Base-by-base conservation (phyloP, 305 asterid genomes). In the Fraxinus platypoda region DNA sequence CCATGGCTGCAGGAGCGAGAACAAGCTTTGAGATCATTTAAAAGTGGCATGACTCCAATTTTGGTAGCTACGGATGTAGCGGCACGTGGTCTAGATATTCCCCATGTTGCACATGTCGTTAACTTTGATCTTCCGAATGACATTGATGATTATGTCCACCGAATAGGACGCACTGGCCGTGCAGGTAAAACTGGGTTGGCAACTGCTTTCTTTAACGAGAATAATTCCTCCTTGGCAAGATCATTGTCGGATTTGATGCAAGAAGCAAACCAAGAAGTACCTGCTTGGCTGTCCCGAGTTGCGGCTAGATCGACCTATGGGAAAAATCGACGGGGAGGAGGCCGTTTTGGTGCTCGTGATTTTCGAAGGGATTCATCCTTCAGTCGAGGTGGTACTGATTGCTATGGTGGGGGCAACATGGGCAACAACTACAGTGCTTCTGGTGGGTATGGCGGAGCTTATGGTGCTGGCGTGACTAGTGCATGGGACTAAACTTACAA, bases 11-110 rank as follows among this genome's bases (percentile, higher is more conserved):
- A 95, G 98, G 98, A 95, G 85, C 81, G 98, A 82, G 98, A 95
- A 84, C 87, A 87, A 71, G 98, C 98, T 11, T 81, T 95, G 85
- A 91, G 96, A 90, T 93, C 98, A 23, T 95, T 95, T 85, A 93
- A 92, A 88, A 93, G 88, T 49, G 98, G 98, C 54, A 87, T 90
- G 75, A 87, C 98, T 31, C 98, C 98, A 30, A 95, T 95, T 79
- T 86, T 95, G 78, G 98, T 95, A 19, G 98, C 98, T 41, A 94
- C 97, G 1, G 98, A 94, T 34, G 98, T 94, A 75, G 98, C 98
- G 30, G 98, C 98, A 37, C 97, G 98, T 81, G 97, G 98, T 74
- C 97, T 94, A 23, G 98, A 94, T 87, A 94, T 94, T 80, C 98
- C 98, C 7, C 97, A 94, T 71, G 98, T 94, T n/a, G 94, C 97